A percentile compares a stretch with the other conserved stretches of the same genome.
Evolutionary conservation across 2,329 filamentous ascomycete genomes (phyloP).

Genomic region (Fusarium denticulatum): DNA sequence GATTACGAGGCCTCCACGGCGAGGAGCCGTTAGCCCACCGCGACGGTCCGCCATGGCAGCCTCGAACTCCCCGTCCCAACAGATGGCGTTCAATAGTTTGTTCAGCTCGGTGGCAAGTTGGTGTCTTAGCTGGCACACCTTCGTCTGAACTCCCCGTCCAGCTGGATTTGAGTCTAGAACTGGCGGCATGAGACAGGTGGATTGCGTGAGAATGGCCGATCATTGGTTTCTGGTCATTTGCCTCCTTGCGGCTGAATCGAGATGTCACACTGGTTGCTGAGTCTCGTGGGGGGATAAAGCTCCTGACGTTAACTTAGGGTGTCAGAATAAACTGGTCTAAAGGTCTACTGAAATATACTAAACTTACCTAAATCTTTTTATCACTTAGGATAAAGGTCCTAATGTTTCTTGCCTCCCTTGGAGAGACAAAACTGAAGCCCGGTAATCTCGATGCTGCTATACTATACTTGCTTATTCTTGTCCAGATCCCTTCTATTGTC

Average conservation of each 20-base stretch:
- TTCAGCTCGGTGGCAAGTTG: neutral
- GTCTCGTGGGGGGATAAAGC: neutral
- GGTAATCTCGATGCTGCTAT: neutral
- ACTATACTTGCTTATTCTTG: neutral
- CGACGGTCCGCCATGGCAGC: neutral
- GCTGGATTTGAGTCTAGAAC: neutral
- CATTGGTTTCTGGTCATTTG: neutral
- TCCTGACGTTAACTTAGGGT: fast-evolving
- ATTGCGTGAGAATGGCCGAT: neutral
- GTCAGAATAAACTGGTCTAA: neutral
- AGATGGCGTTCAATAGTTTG: neutral
- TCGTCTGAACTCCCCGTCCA: neutral
- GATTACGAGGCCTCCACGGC: neutral
- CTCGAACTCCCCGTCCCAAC: neutral
- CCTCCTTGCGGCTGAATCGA: neutral
- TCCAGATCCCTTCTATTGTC: neutral
- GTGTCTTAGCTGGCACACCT: neutral
- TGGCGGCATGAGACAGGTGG: neutral
- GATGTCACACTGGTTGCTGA: neutral
- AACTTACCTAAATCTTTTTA: neutral
- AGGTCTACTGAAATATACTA: too few species aligned
- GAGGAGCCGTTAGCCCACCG: neutral
- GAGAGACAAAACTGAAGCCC: neutral
- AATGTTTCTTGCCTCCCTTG: neutral
- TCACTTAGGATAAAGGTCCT: neutral